Conservation (phyloP, 768 basidiomycete species). For the Saitozyma sp. region DNA sequence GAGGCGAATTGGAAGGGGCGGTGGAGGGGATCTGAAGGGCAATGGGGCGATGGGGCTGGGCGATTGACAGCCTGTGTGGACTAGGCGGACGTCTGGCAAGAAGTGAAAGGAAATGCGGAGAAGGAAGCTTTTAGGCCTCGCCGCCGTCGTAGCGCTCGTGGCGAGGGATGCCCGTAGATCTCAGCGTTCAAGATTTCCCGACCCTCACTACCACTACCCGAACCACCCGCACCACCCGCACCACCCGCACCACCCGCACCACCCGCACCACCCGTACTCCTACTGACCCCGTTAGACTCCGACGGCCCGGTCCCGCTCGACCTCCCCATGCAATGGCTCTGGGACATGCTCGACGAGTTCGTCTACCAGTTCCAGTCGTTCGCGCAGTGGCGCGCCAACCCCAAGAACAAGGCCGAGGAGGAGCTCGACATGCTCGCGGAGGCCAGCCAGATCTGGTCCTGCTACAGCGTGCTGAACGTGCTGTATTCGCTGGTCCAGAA, state of each 20-base stretch:
- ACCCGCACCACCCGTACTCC: not conserved
- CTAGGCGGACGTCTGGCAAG: no score
- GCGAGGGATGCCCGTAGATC: no score
- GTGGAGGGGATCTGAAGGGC: no score
- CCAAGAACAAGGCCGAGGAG: slow-evolving; percentile 78
- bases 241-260: not conserved
- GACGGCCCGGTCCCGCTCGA: slow-evolving; percentile 91
- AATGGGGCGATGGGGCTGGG: no score
- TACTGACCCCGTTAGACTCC: slow-evolving; percentile 64
- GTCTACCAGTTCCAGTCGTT: slow-evolving; percentile 99
- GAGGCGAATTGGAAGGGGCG: no score
- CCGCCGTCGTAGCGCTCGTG: no score
- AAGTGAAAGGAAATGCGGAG: no score
- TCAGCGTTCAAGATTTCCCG: no score
- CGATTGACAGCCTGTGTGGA: no score
- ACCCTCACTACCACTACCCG: not conserved
- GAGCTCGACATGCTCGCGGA: slow-evolving; percentile 72
- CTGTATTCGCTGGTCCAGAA: slow-evolving; percentile 98
- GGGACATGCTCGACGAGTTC: slow-evolving; percentile 57
- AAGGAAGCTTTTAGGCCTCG: no score
- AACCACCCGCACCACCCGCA: no score
- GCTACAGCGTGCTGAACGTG: slow-evolving; percentile 96
- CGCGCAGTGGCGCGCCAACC: slow-evolving; percentile 79
- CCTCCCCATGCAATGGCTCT: slow-evolving; percentile 95
- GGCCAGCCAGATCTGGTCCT: slow-evolving; percentile 78